Evolutionary conservation across 257 asterid species (phyloP).

Genomic region (Ballota nigra): DNA sequence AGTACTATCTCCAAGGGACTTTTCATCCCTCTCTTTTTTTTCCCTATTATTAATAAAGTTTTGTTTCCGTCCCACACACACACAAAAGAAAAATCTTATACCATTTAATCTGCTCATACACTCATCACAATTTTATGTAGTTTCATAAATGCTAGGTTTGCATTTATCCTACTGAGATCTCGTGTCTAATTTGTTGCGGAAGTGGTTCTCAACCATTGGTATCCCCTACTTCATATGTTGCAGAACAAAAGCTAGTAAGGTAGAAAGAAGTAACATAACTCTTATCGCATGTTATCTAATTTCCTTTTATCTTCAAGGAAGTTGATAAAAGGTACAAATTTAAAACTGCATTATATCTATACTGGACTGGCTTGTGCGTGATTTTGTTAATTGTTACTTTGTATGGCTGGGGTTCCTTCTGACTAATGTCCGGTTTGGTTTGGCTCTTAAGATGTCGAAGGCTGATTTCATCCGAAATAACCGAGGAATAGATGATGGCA

Average conservation of each 20-base stretch:
- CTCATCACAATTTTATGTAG: not conserved
- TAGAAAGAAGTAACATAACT: too few species aligned
- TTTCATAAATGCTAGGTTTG: not conserved
- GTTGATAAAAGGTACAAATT: too few species aligned
- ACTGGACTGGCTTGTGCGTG: too few species aligned
- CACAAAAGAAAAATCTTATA: not conserved
- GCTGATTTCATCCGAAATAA: constrained; percentile 97
- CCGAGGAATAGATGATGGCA: constrained; percentile 94
- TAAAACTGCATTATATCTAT: too few species aligned
- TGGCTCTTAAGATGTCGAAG: constrained; percentile 76
- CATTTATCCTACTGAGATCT: not conserved
- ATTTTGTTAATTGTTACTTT: constrained; percentile 17
- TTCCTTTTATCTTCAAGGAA: too few species aligned
- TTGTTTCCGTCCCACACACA: too few species aligned
- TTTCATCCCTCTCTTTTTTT: too few species aligned
- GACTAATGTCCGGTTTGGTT: constrained; percentile 37
- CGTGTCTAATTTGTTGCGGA: not conserved
- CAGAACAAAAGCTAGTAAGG: too few species aligned
- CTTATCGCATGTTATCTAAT: too few species aligned
- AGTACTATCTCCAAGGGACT: not conserved
- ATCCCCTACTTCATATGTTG: not conserved
- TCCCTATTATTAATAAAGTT: too few species aligned
- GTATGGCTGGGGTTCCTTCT: constrained; percentile 17
- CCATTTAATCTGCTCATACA: not conserved
- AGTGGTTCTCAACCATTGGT: not conserved